Evolutionary conservation across 2,329 filamentous ascomycete species (phyloP), one percentile per base, ranked within the genome.

Genomic region (Colletotrichum horii): DNA sequence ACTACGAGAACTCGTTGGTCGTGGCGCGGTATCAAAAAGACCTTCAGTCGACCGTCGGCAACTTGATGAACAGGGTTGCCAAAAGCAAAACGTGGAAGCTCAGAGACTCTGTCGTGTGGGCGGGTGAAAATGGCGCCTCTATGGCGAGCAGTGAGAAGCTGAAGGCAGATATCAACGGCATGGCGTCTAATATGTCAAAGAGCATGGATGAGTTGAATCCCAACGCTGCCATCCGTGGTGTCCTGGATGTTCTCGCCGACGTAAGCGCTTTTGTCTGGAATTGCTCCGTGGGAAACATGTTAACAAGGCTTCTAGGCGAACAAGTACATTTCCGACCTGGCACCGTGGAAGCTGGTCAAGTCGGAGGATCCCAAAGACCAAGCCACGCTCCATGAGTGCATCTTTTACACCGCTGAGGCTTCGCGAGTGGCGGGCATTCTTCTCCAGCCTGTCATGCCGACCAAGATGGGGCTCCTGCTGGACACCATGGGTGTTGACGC

Each of bases 401-500:
- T 99, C 32, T 98, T 91, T 83, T 88, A 94, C 58, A 88, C 89
- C 58, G 91, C 93, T 11, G 97, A 99, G 84, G 91, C 94, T 6
- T 83, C 98, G 62, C 93, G 97, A 48, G 91, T 98, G 28, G 88
- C 89, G 1, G 95, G 93, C 16, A 98, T 99, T 79, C 87, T 98
- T 62, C 87, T 99, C 60, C 96, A 98, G 83, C 96, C 97, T 2
- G 95, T 96, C 81, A 98, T 99, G 90, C 97, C 97, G 0, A 88
- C 87, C 55, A 98, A 97, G 83, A 91, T 95, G 62, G 84, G 85
- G 14, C 86, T 91, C 78, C 84, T 98, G 36, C 89, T 99, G 1
- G 94, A 98, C 82, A 90, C 93, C 80, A 87, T 99, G 11, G 93
- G 94, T 2, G 96, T 99, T 6, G 85, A 87, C 4, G 82, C 87